Base-by-base conservation (phyloP, 2,329 filamentous ascomycete genomes). In the Nectriaceae sp. region DNA sequence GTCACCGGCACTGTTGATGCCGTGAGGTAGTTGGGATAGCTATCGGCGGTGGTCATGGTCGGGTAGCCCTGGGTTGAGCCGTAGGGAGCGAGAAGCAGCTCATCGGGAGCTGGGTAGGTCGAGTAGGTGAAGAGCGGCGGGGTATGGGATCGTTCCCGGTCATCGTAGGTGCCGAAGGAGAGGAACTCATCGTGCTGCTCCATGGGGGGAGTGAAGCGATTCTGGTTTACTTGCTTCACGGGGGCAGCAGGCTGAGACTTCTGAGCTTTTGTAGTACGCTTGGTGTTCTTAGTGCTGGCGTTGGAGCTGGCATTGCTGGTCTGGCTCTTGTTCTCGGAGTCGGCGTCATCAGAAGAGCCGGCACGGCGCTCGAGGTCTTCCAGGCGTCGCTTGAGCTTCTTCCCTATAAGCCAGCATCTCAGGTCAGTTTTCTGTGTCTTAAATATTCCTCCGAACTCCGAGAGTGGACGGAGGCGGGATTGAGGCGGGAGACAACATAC, bases 341-440 rank as follows among this genome's bases (percentile, higher is more conserved):
- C 70, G 43, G 67, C 84, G 75, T 75, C 74, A 40, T 76, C 74
- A 50, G 66, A 68, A 44, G 69, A 71, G 39, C 85, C 87, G 49
- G 89, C 89, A 57, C 88, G 81, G 65, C 87, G 84, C 79, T 93
- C 89, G 61, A 93, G 81, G 66, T 93, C 89, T 77, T 93, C 88
- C 66, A 94, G 78, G 64, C 89, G 85, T 76, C 87, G 88, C 87
- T 94, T 93, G 62, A 93, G 85, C 84, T 93, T 93, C 84, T 93
- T 93, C 80, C 89, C 88, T 91, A 65, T 49, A 52, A 52, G 26
- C n/a, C 42, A 39, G 19, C 19, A 47, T 52, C 50, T 60, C 36
- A 58, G 52, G 59, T 40, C 29, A 42, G 22, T n/a, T 21, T 38
- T 11, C 19, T 19, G 13, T 42, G 16, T 36, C 33, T 6, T 35